A percentile compares a stretch with the other conserved stretches of the same genome.
These are phyloP conservation scores for Arachnopeziza araneosa DNA, from an alignment of 2,329 filamentous ascomycete species.

Conservation along the genomic window DNA sequence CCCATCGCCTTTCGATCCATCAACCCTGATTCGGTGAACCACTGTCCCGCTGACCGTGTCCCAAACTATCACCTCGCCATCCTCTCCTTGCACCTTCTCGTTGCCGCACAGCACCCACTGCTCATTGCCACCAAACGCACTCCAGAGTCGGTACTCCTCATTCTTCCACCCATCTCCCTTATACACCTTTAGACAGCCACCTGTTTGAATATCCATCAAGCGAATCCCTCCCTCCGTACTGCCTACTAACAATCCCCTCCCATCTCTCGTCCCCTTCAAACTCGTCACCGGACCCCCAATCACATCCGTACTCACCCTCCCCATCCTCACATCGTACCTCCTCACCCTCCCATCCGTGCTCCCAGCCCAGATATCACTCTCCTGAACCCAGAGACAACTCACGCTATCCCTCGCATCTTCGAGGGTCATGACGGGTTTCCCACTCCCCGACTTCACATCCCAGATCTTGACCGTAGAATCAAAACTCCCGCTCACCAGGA, in stretches of 20 bases:
- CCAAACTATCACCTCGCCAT: slow-evolving; percentile 60
- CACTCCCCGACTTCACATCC: slow-evolving; percentile 53
- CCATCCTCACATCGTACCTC: slow-evolving; percentile 77
- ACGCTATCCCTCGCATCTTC: slow-evolving; percentile 66
- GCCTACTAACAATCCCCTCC: slow-evolving; percentile 67
- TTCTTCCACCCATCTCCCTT: slow-evolving; percentile 43
- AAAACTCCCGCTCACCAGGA: slow-evolving; percentile 69
- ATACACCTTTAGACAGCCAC: slow-evolving; percentile 69
- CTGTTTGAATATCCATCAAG: slow-evolving; percentile 73
- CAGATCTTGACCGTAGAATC: slow-evolving; percentile 74
- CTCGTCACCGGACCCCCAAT: slow-evolving; percentile 70
- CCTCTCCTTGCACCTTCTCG: slow-evolving; percentile 42
- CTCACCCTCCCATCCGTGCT: slow-evolving; percentile 82
- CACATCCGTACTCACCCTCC: slow-evolving; percentile 64
- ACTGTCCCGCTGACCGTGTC: slow-evolving; percentile 71
- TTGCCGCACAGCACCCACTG: slow-evolving; percentile 75
- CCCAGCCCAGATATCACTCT: slow-evolving; percentile 58
- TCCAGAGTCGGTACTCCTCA: slow-evolving; percentile 24
- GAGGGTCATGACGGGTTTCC: slow-evolving; percentile 66
- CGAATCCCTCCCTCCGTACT: slow-evolving; percentile 71
- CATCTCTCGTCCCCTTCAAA: slow-evolving; percentile 64
- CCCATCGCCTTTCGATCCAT: slow-evolving; percentile 20
- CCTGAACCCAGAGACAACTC: slow-evolving; percentile 33
- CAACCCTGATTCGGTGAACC: slow-evolving; percentile 53
- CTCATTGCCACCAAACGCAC: slow-evolving; percentile 66